A percentile compares a stretch with the other conserved stretches of the same genome.
phyloP scores from a whole-genome alignment of 2,329 filamentous ascomycete genomes.

The Hypoxylon sp. region DNA sequence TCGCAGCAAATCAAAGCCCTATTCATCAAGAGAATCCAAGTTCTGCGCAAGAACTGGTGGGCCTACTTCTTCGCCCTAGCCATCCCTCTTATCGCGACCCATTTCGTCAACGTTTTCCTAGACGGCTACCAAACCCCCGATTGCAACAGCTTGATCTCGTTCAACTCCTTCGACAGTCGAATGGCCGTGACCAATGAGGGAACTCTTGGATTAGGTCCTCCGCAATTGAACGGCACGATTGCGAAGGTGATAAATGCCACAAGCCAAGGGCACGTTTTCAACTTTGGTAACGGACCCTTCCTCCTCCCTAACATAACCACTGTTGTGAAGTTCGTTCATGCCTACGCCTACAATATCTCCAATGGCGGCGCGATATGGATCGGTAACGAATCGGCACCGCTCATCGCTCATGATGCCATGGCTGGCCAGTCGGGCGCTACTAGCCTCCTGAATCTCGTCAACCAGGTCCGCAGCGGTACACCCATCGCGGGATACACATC shows the following conservation, averaged over 20 bases:
- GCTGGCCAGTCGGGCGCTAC: conserved; percentile 5
- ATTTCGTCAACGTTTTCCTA: conserved; percentile 41
- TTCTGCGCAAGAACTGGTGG: conserved; percentile 50
- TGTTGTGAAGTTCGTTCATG: conserved; percentile 41
- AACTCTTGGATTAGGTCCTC: conserved; percentile 36
- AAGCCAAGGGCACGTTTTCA: not conserved
- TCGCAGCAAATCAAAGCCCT: conserved; percentile 48
- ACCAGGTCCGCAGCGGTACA: conserved; percentile 40
- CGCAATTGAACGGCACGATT: conserved; percentile 35
- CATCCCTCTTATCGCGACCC: conserved; percentile 47
- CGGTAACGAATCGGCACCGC: conserved; percentile 38
- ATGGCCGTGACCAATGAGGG: conserved; percentile 1
- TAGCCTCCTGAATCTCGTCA: conserved; percentile 44
- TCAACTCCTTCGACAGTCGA: conserved; percentile 17
- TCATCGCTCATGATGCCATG: conserved; percentile 39
- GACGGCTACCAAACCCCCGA: conserved; percentile 40
- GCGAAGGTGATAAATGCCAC: conserved; percentile 25
- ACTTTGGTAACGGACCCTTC: conserved; percentile 22
- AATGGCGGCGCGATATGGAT: conserved; percentile 44
- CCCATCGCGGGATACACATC: conserved; percentile 37
- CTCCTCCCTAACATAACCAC: conserved; percentile 36
- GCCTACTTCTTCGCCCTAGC: conserved; percentile 49
- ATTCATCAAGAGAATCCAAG: conserved; percentile 47
- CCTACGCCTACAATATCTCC: conserved; percentile 33
- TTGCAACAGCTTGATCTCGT: conserved; percentile 41